Percentiles rank a stretch among this genome's conserved stretches.
Conservation (phyloP, 2,329 filamentous ascomycete genomes). For the Aspergillus calidoustus region DNA sequence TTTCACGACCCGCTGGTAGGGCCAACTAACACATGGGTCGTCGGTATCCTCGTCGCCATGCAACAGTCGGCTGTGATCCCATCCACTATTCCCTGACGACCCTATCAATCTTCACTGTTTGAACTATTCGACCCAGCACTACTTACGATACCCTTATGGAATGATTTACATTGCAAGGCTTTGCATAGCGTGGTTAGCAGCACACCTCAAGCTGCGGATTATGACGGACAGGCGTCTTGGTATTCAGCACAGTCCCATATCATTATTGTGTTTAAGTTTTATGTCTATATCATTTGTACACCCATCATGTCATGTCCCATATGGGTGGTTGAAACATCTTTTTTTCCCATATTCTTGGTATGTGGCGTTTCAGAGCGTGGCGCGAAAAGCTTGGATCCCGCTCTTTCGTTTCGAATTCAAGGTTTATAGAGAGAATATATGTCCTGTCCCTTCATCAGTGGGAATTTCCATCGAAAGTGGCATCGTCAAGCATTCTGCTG, state of each 20-base stretch:
- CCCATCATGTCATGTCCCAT: constrained; percentile 4
- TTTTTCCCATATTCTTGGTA: constrained; percentile 18
- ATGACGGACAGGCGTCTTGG: constrained; percentile 42
- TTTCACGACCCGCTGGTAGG: constrained; percentile 4
- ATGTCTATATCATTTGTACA: constrained; percentile 11
- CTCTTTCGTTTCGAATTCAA: constrained; percentile 8
- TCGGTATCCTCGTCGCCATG: constrained; percentile 5
- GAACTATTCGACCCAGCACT: constrained; percentile 28
- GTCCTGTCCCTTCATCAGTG: constrained; percentile 8
- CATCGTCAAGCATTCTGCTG: background rate
- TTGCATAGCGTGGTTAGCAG: constrained; percentile 49
- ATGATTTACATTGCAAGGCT: constrained; percentile 32
- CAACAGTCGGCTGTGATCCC: constrained; percentile 11
- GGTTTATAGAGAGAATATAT: constrained; percentile 13
- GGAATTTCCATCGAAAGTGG: background rate
- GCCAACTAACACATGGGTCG: constrained; percentile 1
- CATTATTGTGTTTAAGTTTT: constrained; percentile 14
- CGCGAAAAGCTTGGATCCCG: constrained; percentile 1
- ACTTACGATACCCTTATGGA: constrained; percentile 45
- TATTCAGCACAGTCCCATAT: constrained; percentile 28
- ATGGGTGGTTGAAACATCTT: constrained; percentile 12
- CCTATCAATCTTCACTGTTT: constrained; percentile 14
- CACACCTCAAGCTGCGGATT: constrained; percentile 40
- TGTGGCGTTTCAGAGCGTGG: constrained; percentile 3
- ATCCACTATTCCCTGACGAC: constrained; percentile 11